Conservation (phyloP, 257 asterid genomes). For the Echium plantagineum region DNA sequence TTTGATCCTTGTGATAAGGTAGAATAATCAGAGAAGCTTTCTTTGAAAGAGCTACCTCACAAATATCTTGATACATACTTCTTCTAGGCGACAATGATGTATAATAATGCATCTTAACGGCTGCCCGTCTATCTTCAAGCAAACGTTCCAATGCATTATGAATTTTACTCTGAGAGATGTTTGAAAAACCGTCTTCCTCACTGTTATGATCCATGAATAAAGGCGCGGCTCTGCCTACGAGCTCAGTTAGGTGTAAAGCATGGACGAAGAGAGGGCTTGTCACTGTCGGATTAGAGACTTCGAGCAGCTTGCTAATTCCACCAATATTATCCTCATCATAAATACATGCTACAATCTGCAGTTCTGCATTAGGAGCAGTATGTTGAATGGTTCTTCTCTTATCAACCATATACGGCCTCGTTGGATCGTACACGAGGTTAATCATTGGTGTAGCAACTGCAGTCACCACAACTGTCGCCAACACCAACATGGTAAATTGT, state of each 20-base stretch:
- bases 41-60: conserved; percentile 53
- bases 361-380: conserved; percentile 36
- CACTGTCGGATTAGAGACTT: conserved; percentile 38
- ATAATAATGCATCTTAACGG: conserved; percentile 27
- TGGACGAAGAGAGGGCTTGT: conserved; percentile 36
- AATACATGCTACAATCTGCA: conserved; percentile 43
- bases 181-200: conserved; percentile 12
- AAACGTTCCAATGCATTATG: conserved; percentile 44
- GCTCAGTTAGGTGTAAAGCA: conserved; percentile 49
- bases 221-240: conserved; percentile 49
- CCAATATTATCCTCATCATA: conserved; percentile 35
- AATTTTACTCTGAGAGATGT: conserved; percentile 16
- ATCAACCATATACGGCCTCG: conserved; percentile 67
- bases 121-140: conserved; percentile 25
- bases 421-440: conserved; percentile 56
- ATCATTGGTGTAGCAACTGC: conserved; percentile 45
- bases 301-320: conserved; percentile 39
- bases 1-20: conserved; percentile 23
- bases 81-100: conserved; percentile 43
- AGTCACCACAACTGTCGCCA: conserved; percentile 28
- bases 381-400: conserved; percentile 63
- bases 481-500: conserved; percentile 42
- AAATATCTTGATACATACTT: conserved; percentile 65
- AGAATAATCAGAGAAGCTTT: conserved; percentile 47
- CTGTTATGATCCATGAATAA: conserved; percentile 48